Conservation (phyloP, 2,329 filamentous ascomycete species). For the Celoporthe dispersa region DNA sequence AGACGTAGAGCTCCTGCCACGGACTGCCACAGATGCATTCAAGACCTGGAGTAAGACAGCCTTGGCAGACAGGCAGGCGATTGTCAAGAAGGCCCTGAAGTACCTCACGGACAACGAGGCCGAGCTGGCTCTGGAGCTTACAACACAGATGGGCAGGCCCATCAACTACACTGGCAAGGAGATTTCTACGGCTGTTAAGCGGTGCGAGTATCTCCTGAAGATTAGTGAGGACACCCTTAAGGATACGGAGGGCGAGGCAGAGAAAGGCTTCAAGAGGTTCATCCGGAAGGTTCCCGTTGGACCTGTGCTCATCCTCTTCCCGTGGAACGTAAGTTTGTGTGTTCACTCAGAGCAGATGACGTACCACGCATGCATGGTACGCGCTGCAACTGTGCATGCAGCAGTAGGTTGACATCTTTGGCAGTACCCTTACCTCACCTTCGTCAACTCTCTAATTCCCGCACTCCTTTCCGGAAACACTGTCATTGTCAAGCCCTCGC, state of each 20-base stretch:
- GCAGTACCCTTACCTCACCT: conserved; percentile 91
- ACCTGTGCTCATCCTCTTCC: conserved; percentile 86
- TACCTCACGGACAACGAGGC: conserved; percentile 73
- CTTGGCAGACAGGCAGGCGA: conserved; percentile 75
- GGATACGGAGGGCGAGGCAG: conserved; percentile 80
- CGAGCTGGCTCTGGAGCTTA: conserved; percentile 82
- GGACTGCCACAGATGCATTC: conserved; percentile 75
- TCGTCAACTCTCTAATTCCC: conserved; percentile 90
- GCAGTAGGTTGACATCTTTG: conserved; percentile 1
- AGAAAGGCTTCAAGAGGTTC: conserved; percentile 88
- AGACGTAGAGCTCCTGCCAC: conserved; percentile 74
- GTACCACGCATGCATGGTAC: neutral
- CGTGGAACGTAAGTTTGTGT: conserved; percentile 80
- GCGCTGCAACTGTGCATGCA: neutral
- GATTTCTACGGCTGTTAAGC: conserved; percentile 81
- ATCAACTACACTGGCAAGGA: conserved; percentile 87
- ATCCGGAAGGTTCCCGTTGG: conserved; percentile 88
- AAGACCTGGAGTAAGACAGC: conserved; percentile 75
- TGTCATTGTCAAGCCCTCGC: conserved; percentile 92
- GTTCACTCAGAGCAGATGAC: neutral
- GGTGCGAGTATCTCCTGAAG: conserved; percentile 84
- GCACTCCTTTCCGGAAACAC: conserved; percentile 90
- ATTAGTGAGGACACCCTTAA: conserved; percentile 79
- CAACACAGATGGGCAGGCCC: conserved; percentile 92
- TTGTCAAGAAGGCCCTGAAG: conserved; percentile 79